Evolutionary conservation across 345 rosid species (phyloP).

Genomic region (Ceriops zippeliana): DNA sequence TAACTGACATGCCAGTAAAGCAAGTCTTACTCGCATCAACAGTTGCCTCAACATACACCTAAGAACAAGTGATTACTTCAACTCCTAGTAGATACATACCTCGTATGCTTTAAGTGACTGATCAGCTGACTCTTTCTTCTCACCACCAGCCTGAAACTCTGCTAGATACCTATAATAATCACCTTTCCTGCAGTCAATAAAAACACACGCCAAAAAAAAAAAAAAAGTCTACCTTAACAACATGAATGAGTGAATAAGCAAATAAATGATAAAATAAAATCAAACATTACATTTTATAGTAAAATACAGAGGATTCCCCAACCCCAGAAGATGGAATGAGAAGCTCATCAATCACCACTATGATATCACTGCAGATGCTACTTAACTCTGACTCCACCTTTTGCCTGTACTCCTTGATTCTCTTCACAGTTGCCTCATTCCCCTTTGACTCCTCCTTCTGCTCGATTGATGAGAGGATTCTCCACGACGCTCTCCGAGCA

Average conservation of each 20-base stretch:
- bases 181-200: constrained; percentile 46
- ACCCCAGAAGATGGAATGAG: constrained; percentile 42
- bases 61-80: neutral
- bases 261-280: neutral
- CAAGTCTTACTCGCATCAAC: neutral
- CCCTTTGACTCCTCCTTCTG: constrained; percentile 63
- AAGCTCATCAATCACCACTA: constrained; percentile 43
- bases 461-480: constrained; percentile 62
- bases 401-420: constrained; percentile 45
- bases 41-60: neutral
- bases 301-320: constrained; percentile 48
- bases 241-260: neutral
- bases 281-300: constrained; percentile 45
- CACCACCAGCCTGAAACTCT: constrained; percentile 47
- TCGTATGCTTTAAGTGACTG: constrained; percentile 49
- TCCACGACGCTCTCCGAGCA: constrained; percentile 61
- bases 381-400: constrained; percentile 46
- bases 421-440: constrained; percentile 41
- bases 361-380: constrained; percentile 42
- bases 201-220: neutral
- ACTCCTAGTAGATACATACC: constrained; percentile 15
- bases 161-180: constrained; percentile 51
- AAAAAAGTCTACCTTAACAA: neutral
- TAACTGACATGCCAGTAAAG: too few relatives aligned
- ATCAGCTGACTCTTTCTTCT: constrained; percentile 53